Evolutionary conservation across 2,329 filamentous ascomycete genomes (phyloP), one percentile per base, ranked within the genome.

Genomic region (Pseudocercospora crystallina): DNA sequence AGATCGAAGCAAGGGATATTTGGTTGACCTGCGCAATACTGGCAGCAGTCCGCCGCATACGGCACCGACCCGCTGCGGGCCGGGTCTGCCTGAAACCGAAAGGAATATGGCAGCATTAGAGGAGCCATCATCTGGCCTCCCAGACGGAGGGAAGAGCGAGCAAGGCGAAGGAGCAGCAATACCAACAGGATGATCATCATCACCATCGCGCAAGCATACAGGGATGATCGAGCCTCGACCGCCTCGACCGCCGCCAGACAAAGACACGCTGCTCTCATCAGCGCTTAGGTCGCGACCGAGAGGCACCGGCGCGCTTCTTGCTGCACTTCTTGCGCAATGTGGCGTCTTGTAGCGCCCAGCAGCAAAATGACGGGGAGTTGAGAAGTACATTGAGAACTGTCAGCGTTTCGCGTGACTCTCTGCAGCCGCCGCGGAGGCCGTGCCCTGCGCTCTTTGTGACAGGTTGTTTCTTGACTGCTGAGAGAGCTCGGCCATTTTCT

Each of bases 371-470:
- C 38, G 44, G 39, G 14, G 17, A 13, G 39, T 30, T 49, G 41
- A 41, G 45, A 29, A 45, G 51, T 43, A 56, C 53, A 52, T 48
- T 30, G 38, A 46, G 52, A 63, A 57, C 58, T 63, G 61, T 64
- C 62, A 63, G 54, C 61, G 48, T 56, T 64, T 62, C 62, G 61
- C 61, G 60, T 63, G 62, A 63, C 61, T 56, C 46, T 47, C 59
- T 60, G 54, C 57, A 56, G 50, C 49, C 54, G 59, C 54, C 43
- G 50, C 47, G 49, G 31, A 43, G 47, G 46, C 59, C 56, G 59
- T 54, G 55, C 47, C 43, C 45, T 49, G 36, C 43, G 43, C 33
- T 26, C 49, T 65, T 65, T 65, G 63, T 65, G 61, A 65, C 60
- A 59, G 60, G 60, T 65, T 50, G 43, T 50, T 53, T 57, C 45